Percentiles rank a stretch among this genome's conserved stretches.
These are phyloP conservation scores for Plasmodium adleri DNA, from an alignment of 169 alveolate species.

Conservation along the genomic window DNA sequence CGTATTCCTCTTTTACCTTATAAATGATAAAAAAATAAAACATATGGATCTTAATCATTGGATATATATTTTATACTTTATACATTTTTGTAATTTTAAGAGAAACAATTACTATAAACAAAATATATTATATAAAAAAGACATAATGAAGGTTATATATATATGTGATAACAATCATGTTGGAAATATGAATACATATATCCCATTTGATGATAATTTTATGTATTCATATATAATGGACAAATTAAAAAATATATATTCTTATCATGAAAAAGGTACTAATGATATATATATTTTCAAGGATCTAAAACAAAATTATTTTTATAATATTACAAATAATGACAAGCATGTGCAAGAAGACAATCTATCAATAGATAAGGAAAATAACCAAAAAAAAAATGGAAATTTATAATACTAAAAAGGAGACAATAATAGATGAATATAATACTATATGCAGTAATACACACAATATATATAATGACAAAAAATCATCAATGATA, in stretches of 20 bases:
- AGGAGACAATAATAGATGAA: neutral
- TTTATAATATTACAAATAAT: slow-evolving; percentile 1
- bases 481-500: neutral
- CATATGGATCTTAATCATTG: slow-evolving; percentile 3
- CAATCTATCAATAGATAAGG: neutral
- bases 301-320: slow-evolving; percentile 29
- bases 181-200: neutral
- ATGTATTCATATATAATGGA: slow-evolving; percentile 15
- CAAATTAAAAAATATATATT: slow-evolving; percentile 26
- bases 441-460: neutral
- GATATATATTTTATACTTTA: slow-evolving; percentile 22
- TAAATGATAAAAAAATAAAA: slow-evolving; percentile 20
- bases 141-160: neutral
- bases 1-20: slow-evolving; percentile 24
- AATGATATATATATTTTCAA: slow-evolving; percentile 7
- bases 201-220: slow-evolving; percentile 1
- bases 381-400: neutral
- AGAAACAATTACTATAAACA: slow-evolving; percentile 19
- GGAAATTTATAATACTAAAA: neutral
- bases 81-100: slow-evolving; percentile 29
- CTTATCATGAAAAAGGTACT: neutral
- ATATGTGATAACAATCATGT: neutral
- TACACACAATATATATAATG: neutral
- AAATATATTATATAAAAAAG: slow-evolving; percentile 13
- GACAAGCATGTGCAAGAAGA: no score